Base-by-base conservation (phyloP, 2,329 filamentous ascomycete genomes). In the Arthrinium puccinioides region DNA sequence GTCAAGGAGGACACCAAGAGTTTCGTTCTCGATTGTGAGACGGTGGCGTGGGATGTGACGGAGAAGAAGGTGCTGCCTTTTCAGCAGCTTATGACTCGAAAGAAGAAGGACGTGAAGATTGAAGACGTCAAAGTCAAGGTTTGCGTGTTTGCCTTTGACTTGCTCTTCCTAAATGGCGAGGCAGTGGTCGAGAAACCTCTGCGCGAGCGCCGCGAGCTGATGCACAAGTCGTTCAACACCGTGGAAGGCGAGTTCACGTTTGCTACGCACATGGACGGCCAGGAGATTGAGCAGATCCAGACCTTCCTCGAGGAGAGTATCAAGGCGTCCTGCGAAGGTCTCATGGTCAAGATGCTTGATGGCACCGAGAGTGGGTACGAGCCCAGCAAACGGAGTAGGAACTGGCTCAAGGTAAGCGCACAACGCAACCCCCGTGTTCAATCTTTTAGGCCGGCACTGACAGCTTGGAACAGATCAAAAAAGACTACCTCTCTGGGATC, bases 271-370 rank as follows among this genome's bases (percentile, higher is more conserved):
- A 92, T 88, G 67, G 74, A 98, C 54, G 86, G 86, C 9, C 85
- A 82, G 51, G 87, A 96, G 48, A 72, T 98, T 4, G 90, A 97
- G 37, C 87, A 94, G 53, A 98, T 98, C 38, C 90, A 97, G 55
- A 74, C 72, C 2, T 84, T 98, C 52, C 72, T 98, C 3, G 92
- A 98, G 53, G 90, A 97, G 41, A 92, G 86, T 52, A 84, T 98
- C 46, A 95, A 95, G 61, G 87, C 89, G 3, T 94, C 87, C 0
- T 98, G 92, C 55, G 92, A 98, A 67, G 92, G 92, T 9, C 70
- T 98, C 37, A 98, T 98, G 92, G 92, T 98, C 11, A 98, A 98
- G 69, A 98, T 98, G 92, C 66, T 98, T 41, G 90, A 97, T 57
- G 92, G 90, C 1, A 69, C 76, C 6, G 90, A 96, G 61, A 94